A percentile compares a stretch with the other conserved stretches of the same genome.
phyloP scores from a whole-genome alignment of 2,329 filamentous ascomycete genomes.

The Pseudogymnoascus sp. region DNA sequence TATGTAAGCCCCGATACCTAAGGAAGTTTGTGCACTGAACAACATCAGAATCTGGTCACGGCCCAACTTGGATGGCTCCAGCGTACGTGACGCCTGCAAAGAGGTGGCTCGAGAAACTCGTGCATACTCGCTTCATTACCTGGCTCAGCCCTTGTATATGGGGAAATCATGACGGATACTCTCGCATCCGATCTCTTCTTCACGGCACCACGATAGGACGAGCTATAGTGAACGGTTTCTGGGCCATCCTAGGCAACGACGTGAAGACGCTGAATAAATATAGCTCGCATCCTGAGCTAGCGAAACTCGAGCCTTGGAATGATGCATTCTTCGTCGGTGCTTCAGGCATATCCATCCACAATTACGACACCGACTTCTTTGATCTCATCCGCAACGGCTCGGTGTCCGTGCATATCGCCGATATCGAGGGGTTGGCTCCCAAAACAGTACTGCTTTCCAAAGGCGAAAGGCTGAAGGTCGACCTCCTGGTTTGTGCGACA shows the following conservation, averaged over 20 bases:
- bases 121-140: slow-evolving; percentile 57
- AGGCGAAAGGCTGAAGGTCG: slow-evolving; percentile 38
- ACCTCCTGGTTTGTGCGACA: slow-evolving; percentile 47
- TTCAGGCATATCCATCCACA: slow-evolving; percentile 49
- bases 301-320: slow-evolving; percentile 46
- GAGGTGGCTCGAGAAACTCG: slow-evolving; percentile 58
- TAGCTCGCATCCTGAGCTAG: slow-evolving; percentile 42
- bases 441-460: slow-evolving; percentile 43
- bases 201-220: slow-evolving; percentile 50
- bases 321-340: slow-evolving; percentile 42
- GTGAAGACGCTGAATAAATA: slow-evolving; percentile 45
- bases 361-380: slow-evolving; percentile 50
- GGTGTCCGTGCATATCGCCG: slow-evolving; percentile 43
- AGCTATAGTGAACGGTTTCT: slow-evolving; percentile 47
- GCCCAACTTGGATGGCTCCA: slow-evolving; percentile 50
- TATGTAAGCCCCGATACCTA: slow-evolving; percentile 19
- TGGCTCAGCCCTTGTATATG: slow-evolving; percentile 71
- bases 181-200: slow-evolving; percentile 43
- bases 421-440: slow-evolving; percentile 39
- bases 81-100: slow-evolving; percentile 59
- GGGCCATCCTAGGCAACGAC: slow-evolving; percentile 47
- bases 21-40: not conserved
- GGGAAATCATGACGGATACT: slow-evolving; percentile 54
- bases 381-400: slow-evolving; percentile 45
- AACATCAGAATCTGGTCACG: slow-evolving; percentile 38